phyloP scores from a whole-genome alignment of 2,329 filamentous ascomycete genomes.

The Chalaropsis thielavioides region DNA sequence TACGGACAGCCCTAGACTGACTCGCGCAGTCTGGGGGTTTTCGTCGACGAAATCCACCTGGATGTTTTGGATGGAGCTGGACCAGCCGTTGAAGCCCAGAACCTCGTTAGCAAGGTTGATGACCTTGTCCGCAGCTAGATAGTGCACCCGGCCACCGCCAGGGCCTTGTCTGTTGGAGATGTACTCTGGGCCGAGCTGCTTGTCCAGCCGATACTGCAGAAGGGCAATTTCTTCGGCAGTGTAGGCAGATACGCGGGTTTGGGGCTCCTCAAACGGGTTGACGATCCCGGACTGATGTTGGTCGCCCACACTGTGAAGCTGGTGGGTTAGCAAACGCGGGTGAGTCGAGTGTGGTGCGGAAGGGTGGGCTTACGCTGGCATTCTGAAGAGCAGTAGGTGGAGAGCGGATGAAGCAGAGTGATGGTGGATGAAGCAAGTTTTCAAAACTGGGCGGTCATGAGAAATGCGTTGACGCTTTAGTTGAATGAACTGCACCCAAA shows the following conservation, averaged over 20 bases:
- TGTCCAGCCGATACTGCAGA: slow-evolving; percentile 72
- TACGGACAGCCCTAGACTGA: slow-evolving; percentile 76
- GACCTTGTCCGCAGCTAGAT: slow-evolving; percentile 89
- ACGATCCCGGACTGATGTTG: slow-evolving; percentile 44
- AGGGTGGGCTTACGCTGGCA: slow-evolving; percentile 31
- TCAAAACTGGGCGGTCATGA: neutral
- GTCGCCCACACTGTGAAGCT: slow-evolving; percentile 45
- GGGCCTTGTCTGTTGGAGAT: slow-evolving; percentile 76
- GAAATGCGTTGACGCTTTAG: neutral
- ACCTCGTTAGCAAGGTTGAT: slow-evolving; percentile 91
- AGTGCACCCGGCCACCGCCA: slow-evolving; percentile 75
- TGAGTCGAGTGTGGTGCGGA: slow-evolving; percentile 1
- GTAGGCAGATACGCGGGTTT: slow-evolving; percentile 58
- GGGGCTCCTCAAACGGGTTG: slow-evolving; percentile 71
- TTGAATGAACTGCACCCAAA: neutral
- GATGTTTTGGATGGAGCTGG: slow-evolving; percentile 84
- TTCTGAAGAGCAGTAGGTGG: slow-evolving; percentile 21
- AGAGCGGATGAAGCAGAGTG: neutral
- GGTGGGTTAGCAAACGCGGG: slow-evolving; percentile 18
- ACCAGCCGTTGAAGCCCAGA: slow-evolving; percentile 97
- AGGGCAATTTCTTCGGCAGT: slow-evolving; percentile 85
- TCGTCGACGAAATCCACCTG: slow-evolving; percentile 94
- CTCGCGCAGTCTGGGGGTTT: slow-evolving; percentile 58
- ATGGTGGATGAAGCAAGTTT: neutral
- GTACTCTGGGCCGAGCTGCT: slow-evolving; percentile 90